Conservation (phyloP, 306 rosid genomes). For the Malus orientalis region DNA sequence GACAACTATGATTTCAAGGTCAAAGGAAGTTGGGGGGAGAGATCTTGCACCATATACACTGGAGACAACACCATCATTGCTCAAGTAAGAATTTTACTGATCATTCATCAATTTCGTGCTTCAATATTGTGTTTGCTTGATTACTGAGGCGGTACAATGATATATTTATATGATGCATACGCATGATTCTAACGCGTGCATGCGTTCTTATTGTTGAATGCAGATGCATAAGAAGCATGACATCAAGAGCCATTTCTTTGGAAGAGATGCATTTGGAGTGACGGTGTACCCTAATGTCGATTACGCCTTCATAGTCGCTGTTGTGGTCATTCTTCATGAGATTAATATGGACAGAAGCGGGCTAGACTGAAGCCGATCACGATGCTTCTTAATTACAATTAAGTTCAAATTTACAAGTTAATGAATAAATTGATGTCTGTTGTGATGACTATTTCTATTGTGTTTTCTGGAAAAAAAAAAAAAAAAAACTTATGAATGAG, state of each 20-base stretch:
- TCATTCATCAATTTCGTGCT: too few species aligned
- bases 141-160: too few species aligned
- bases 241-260: slow-evolving; percentile 18
- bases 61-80: slow-evolving; percentile 23
- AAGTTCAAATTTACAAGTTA: too few species aligned
- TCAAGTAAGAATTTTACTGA: not conserved
- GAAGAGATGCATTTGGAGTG: slow-evolving; percentile 34
- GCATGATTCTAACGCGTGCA: too few species aligned
- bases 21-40: slow-evolving; percentile 33
- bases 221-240: slow-evolving; percentile 46
- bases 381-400: too few species aligned
- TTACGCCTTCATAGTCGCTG: slow-evolving; percentile 35
- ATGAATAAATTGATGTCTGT: too few species aligned
- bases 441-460: too few species aligned
- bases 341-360: slow-evolving; percentile 19
- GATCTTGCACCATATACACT: slow-evolving; percentile 28
- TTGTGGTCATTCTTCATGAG: slow-evolving; percentile 36
- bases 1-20: slow-evolving; percentile 31
- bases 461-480: too few species aligned
- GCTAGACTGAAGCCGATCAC: not conserved
- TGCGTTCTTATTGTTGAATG: not conserved
- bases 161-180: too few species aligned
- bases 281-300: slow-evolving; percentile 42
- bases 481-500: too few species aligned
- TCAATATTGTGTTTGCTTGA: too few species aligned